Evolutionary conservation across 495 filamentous ascomycete species (phyloP).

Genomic region (Podospora pseudocomata): DNA sequence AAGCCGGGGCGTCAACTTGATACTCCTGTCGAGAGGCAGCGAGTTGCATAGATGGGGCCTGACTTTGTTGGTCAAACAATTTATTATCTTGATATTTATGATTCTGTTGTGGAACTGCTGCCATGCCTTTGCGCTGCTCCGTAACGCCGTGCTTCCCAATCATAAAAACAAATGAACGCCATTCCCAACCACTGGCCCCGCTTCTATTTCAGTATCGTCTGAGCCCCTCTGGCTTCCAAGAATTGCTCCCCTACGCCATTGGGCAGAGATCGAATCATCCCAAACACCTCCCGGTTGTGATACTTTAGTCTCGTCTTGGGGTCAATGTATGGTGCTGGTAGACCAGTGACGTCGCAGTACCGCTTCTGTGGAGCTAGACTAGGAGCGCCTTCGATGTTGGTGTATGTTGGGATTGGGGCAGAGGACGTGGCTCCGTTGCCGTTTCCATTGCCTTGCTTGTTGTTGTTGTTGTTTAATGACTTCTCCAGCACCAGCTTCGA

Average conservation of each 20-base stretch:
- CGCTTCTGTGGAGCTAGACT: conserved; percentile 70
- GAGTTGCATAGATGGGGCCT: conserved; percentile 80
- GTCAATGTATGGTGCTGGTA: conserved; percentile 83
- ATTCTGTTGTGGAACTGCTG: conserved; percentile 3
- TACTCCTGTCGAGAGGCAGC: conserved; percentile 71
- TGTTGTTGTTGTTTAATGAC: conserved; percentile 26
- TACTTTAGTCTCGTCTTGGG: conserved; percentile 91
- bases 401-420: conserved; percentile 74
- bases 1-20: conserved; percentile 81
- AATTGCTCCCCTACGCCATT: conserved; percentile 82
- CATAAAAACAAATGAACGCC: background rate
- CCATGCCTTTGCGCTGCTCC: background rate
- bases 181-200: background rate
- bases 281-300: conserved; percentile 85
- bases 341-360: conserved; percentile 93
- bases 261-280: conserved; percentile 66
- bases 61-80: conserved; percentile 80
- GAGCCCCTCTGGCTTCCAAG: conserved; percentile 82
- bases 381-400: conserved; percentile 89
- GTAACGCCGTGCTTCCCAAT: conserved; percentile 7
- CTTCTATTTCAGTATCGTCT: conserved; percentile 76
- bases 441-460: background rate
- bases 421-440: conserved; percentile 29
- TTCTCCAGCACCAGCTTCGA: conserved; percentile 83
- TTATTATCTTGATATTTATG: conserved; percentile 4